Percentiles rank a stretch among this genome's conserved stretches.
Evolutionary conservation across 805 yeast genomes (phyloP).

Genomic region (Hanseniaspora pseudoguilliermondii): DNA sequence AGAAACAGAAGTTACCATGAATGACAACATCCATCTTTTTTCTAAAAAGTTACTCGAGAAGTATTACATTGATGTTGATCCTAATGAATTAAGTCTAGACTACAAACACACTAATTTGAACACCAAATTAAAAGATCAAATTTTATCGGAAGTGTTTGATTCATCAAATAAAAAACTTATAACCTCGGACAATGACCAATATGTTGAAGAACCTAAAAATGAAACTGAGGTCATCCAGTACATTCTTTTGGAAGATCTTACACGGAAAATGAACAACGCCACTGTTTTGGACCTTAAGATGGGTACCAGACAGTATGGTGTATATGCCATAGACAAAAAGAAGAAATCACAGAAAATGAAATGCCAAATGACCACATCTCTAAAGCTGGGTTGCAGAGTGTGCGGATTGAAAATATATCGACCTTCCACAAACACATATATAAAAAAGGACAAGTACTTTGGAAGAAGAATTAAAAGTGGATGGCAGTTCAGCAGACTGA

Average conservation of each 20-base stretch:
- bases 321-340: constrained; percentile 68
- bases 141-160: constrained; percentile 54
- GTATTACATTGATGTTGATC: constrained; percentile 4
- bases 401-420: constrained; percentile 93
- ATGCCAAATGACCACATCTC: constrained; percentile 69
- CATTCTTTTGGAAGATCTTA: constrained; percentile 78
- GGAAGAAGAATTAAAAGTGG: constrained; percentile 71
- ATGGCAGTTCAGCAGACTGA: constrained; percentile 57
- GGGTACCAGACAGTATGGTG: constrained; percentile 98
- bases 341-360: constrained; percentile 67
- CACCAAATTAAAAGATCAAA: constrained; percentile 56
- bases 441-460: constrained; percentile 78
- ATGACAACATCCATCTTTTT: constrained; percentile 83
- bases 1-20: constrained; percentile 61
- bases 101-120: constrained; percentile 48
- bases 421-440: constrained; percentile 32
- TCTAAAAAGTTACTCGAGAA: constrained; percentile 67
- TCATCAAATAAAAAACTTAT: background rate
- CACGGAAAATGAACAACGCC: constrained; percentile 68
- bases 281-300: constrained; percentile 90
- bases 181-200: background rate
- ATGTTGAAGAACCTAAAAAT: background rate
- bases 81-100: constrained; percentile 27
- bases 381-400: constrained; percentile 73
- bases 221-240: constrained; percentile 38